phyloP scores from a whole-genome alignment of 352 stramenopile genomes.

The Phytopythium litorale region DNA sequence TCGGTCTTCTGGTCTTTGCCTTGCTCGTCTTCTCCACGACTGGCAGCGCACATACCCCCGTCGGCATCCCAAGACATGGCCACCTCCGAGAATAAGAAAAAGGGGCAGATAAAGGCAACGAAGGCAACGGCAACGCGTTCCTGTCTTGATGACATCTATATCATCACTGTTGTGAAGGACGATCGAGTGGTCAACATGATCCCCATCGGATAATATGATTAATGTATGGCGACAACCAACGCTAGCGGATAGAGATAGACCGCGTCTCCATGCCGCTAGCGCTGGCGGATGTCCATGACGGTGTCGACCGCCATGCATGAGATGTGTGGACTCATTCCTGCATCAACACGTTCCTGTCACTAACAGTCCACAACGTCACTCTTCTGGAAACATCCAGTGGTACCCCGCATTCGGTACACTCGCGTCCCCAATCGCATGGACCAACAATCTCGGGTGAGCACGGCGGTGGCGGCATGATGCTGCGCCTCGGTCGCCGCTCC shows the following conservation, averaged over 20 bases:
- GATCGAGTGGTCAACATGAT: too few species aligned
- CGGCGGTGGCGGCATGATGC: slow-evolving; percentile 11
- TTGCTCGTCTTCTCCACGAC: not conserved
- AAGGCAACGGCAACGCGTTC: slow-evolving; percentile 1
- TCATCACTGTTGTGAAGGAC: too few species aligned
- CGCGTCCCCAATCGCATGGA: not conserved
- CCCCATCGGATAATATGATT: too few species aligned
- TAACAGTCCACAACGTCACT: not conserved
- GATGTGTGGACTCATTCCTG: too few species aligned
- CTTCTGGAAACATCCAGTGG: not conserved
- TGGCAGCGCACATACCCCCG: not conserved
- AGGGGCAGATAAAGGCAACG: not conserved
- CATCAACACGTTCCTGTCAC: too few species aligned
- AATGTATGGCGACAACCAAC: too few species aligned
- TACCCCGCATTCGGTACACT: not conserved
- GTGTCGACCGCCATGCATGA: too few species aligned
- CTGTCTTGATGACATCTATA: too few species aligned
- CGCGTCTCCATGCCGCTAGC: too few species aligned
- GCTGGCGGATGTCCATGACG: too few species aligned
- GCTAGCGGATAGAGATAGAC: too few species aligned
- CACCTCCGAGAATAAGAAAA: not conserved
- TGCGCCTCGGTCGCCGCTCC: slow-evolving; percentile 3
- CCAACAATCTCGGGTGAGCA: not conserved
- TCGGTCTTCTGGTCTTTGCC: not conserved
- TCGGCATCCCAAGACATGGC: not conserved